Percentiles rank a stretch among this genome's conserved stretches.
These are phyloP conservation scores for Anaeromyces robustus DNA, from an alignment of 192 early-diverging fungal species.

Conservation along the genomic window DNA sequence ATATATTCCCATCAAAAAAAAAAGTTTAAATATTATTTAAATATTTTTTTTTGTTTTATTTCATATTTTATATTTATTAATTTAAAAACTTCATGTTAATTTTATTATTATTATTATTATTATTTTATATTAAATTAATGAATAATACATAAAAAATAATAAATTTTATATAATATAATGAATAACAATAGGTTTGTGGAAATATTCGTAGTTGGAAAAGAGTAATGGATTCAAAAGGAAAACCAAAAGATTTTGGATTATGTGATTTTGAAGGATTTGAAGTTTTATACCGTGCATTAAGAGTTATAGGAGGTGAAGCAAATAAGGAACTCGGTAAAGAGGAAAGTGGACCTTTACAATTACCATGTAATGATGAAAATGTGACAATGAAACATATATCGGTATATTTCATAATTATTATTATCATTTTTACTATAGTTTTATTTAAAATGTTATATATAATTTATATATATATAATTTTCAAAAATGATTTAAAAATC, in stretches of 20 bases:
- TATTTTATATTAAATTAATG: conserved; percentile 4
- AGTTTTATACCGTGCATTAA: conserved; percentile 40
- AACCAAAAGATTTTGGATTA: conserved; percentile 58
- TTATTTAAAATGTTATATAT: too few relatives aligned
- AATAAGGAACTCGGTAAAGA: neutral
- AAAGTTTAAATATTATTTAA: too few relatives aligned
- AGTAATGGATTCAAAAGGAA: conserved; percentile 39
- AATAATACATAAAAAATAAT: neutral
- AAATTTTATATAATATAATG: neutral
- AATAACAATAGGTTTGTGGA: conserved; percentile 41
- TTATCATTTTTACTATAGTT: too few relatives aligned
- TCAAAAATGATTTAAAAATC: too few relatives aligned
- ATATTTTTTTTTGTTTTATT: too few relatives aligned
- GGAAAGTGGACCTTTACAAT: neutral
- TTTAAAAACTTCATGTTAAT: too few relatives aligned
- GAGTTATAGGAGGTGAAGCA: conserved; percentile 46
- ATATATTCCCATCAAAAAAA: too few relatives aligned
- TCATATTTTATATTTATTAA: too few relatives aligned
- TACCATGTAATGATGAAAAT: neutral
- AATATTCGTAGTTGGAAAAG: conserved; percentile 49
- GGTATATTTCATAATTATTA: neutral
- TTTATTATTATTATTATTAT: too few relatives aligned
- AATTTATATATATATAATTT: too few relatives aligned
- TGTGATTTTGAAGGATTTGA: conserved; percentile 51
- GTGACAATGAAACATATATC: neutral